Conservation (phyloP, 768 basidiomycete species). For the Epithele typhae region DNA sequence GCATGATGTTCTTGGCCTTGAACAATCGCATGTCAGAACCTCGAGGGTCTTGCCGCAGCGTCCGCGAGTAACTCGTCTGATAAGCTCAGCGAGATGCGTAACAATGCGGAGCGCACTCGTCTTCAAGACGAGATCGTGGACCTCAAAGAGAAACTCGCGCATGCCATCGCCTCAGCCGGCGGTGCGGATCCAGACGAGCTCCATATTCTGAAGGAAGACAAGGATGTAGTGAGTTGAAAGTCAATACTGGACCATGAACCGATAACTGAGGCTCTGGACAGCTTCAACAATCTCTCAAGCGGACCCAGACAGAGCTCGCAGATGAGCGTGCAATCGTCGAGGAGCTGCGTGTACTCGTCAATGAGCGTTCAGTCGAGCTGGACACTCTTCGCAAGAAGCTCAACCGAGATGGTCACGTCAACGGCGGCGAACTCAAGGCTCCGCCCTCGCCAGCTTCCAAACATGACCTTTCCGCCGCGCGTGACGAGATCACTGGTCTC, state of each 20-base stretch:
- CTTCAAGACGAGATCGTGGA: conserved; percentile 51
- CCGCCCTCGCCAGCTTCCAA: conserved; percentile 35
- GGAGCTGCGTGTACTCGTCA: conserved; percentile 29
- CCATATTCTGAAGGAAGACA: conserved; percentile 11
- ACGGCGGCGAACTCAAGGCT: conserved; percentile 33
- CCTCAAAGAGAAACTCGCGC: conserved; percentile 46
- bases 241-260: too few species aligned
- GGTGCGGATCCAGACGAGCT: conserved; percentile 13
- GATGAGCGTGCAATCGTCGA: conserved; percentile 28
- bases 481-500: conserved; percentile 76
- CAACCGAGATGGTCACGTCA: conserved; percentile 53
- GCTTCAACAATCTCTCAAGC: conserved; percentile 21
- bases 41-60: conserved; percentile 50
- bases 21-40: conserved; percentile 49
- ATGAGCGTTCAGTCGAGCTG: conserved; percentile 45
- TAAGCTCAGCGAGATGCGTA: conserved; percentile 44
- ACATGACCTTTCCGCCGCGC: conserved; percentile 43
- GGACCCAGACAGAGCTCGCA: conserved; percentile 27
- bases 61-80: conserved; percentile 26
- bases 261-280: background rate
- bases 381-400: conserved; percentile 52
- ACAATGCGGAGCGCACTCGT: conserved; percentile 47
- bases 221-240: conserved; percentile 8
- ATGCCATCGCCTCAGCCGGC: conserved; percentile 28
- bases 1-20: background rate